Evolutionary conservation across 768 basidiomycete genomes (phyloP), one percentile per base, ranked within the genome.

Genomic region (Rubroboletus satanas): DNA sequence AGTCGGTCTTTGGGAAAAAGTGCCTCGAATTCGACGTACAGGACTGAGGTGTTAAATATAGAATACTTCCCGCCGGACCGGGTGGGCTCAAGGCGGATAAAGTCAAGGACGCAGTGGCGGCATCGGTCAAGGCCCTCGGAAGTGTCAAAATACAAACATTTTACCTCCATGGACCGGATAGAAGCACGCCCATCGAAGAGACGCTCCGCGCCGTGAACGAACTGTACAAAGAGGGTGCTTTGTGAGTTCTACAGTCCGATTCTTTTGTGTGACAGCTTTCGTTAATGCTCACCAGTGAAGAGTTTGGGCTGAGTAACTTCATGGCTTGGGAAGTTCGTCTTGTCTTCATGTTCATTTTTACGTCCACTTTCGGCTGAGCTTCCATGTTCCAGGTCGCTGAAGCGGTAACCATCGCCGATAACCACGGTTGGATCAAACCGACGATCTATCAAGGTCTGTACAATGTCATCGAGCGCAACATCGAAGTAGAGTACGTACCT

Each of bases 391-490:
- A 63, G 54, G 79, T 82, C 35, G 77, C 79, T 2, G 76, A 81
- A 59, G 74, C 75, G 4, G 72, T 75, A 37, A 60, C 51, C 31
- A 73, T 76, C 44, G 78, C 79, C 55, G 64, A 71, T 15, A 64
- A 70, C 35, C 74, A 78, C 39, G 76, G 76, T 26, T 83, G 74
- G 71, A 71, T 82, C 57, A 69, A 71, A 62, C 79, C 80, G 0
- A 77, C 76, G 0, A 72, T 75, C 12, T 81, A 81, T 60, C 80
- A 83, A 58, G 78, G 76, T 1, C 50, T 78, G 45, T 80, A 79
- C 65, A 79, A 80, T 53, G 72, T 71, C 9, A 62, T 80, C n/a
- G 76, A 77, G 51, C 71, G 78, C 36, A 57, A 12, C 12, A 26
- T 50, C 21, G 55, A 64, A 54, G 1, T 14, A 14, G 62, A 64